Conservation (phyloP, 2,329 filamentous ascomycete genomes). For the Nemania sp. region DNA sequence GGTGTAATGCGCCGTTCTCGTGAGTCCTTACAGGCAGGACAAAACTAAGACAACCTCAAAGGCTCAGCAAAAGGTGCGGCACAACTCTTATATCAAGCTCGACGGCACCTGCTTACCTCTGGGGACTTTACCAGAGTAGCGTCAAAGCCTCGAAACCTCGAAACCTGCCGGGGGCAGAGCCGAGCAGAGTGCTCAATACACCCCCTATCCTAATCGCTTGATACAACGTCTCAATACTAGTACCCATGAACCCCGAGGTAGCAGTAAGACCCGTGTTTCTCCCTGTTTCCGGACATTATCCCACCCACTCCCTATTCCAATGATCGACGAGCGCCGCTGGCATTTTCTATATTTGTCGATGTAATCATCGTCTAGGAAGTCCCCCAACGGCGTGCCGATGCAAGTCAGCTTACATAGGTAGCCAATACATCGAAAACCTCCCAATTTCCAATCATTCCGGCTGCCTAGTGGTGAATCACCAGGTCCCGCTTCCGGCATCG, state of each 20-base stretch:
- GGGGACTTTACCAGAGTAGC: not conserved
- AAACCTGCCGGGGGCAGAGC: conserved; percentile 12
- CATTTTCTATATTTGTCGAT: conserved; percentile 5
- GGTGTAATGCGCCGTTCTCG: not conserved
- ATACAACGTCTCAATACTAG: conserved; percentile 4
- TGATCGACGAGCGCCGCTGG: not conserved
- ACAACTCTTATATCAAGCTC: conserved; percentile 21
- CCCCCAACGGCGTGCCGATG: conserved; percentile 28
- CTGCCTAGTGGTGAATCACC: not conserved
- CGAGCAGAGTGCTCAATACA: conserved; percentile 7
- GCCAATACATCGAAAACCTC: not conserved
- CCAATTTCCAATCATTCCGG: too few species aligned
- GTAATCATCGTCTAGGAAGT: conserved; percentile 1
- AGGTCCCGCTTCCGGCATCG: not conserved
- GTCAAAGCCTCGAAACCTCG: conserved; percentile 3
- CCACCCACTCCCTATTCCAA: not conserved
- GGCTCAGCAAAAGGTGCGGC: too few species aligned
- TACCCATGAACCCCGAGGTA: not conserved
- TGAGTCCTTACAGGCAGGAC: not conserved
- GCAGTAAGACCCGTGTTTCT: not conserved
- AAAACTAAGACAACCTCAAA: not conserved
- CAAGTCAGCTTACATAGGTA: conserved; percentile 21
- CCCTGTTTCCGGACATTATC: conserved; percentile 2
- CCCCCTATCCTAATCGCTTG: conserved; percentile 1
- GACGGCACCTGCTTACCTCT: not conserved